Base-by-base conservation (phyloP, 2,329 filamentous ascomycete species). In the Fusarium sp. region DNA sequence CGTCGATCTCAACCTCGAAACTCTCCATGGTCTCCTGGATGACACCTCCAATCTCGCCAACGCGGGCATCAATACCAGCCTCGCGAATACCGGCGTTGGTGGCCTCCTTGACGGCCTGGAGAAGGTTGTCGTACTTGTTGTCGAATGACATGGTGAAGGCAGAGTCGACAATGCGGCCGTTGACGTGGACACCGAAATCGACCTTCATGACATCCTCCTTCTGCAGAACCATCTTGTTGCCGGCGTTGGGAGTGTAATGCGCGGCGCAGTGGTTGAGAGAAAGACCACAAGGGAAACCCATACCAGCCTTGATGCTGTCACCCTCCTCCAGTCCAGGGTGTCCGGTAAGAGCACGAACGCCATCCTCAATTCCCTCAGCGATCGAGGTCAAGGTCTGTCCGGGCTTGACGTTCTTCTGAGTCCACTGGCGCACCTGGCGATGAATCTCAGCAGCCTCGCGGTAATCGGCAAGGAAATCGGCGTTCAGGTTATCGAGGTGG, bases 1-100 rank as follows among this genome's bases (percentile, higher is more conserved):
- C 93, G 79, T 91, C 89, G 71, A 97, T 88, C 80, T 96, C 92
- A 53, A 95, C 88, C 82, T 97, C 94, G 81, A 95, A 96, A 80
- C 92, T 95, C 83, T 97, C 94, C 94, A 97, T 97, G 29, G 91
- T 89, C 81, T 97, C 94, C 81, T 97, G 94, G 75, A 97, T 95
- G 20, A 89, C 86, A 12, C 88, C 92, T 65, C 94, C 93, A 70
- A 97, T 92, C 76, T 97, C 94, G 70, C 92, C 91, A 75, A 98
- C 90, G 59, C 95, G 90, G 49, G 94, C 94, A 78, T 98, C 95
- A 76, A 98, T 97, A 75, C 95, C 95, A 8, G 95, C 94, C 84
- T 97, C 92, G 55, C 76, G 75, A 38, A 98, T 88, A 77, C 95
- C 95, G 72, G 95, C 97, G 80, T 94, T 92, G 61, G 92, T 95